Evolutionary conservation across 2,329 filamentous ascomycete genomes (phyloP), one percentile per base, ranked within the genome.

Genomic region (Aspergillus sp.): DNA sequence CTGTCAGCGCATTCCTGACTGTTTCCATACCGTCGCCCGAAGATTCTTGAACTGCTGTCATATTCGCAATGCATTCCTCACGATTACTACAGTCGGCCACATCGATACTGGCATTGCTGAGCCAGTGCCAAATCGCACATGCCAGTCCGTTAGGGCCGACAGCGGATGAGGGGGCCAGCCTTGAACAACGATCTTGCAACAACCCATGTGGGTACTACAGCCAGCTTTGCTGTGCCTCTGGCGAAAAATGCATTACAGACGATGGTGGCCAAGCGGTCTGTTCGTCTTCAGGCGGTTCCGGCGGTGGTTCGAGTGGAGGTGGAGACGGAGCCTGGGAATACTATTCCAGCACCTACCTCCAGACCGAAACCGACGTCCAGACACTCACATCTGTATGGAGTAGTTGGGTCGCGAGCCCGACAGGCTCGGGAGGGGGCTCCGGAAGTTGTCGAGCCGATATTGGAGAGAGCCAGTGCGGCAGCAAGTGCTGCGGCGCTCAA

Each of bases 371-470:
- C 12, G 80, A 81, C 52, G 72, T 79, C 6, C 70, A 80, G 44
- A 85, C 83, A 3, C 73, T 77, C 57, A 86, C 84, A 6, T 79
- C 78, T 6, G 79, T 83, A 33, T 82, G 79, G 70, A 87, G 83
- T 69, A 75, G 73, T 41, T 69, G 68, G 52, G 31, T 71, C 61
- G 51, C 70, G 53, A 64, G 69, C 8, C 57, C 65, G 21, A 62
- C 58, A 58, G 58, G 63, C 12, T 52, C 68, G 2, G 43, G 44
- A 9, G 68, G 71, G 57, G 58, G 63, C 11, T 52, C 68, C 6
- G 43, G 44, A 15, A 68, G 71, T 52, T 87, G 84, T 73, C 76
- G 78, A 50, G 73, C 74, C 48, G 74, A 77, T 3, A 63, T 79
- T 19, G 77, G 76, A 41, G 75, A 81, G 61, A 72, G 70, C 3